phyloP scores from a whole-genome alignment of 768 basidiomycete genomes.

The Asterophora lycoperdoides region DNA sequence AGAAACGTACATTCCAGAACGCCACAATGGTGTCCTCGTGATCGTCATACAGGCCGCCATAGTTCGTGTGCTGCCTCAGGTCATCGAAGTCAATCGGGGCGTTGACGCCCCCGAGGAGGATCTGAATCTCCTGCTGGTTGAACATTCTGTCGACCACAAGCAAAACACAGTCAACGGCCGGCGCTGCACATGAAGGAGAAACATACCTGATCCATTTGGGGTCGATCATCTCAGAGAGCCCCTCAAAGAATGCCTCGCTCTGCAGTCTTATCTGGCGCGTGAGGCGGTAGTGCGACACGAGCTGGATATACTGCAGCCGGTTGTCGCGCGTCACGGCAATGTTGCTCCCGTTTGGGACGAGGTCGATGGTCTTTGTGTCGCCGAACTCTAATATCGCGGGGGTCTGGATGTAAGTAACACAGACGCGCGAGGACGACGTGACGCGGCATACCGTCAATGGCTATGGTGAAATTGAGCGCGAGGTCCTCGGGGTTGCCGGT shows the following conservation, averaged over 20 bases:
- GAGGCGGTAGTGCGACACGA: conserved; percentile 84
- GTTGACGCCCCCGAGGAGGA: conserved; percentile 86
- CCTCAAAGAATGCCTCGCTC: conserved; percentile 85
- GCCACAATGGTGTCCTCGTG: conserved; percentile 63
- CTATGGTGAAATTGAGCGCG: conserved; percentile 84
- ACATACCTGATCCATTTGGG: conserved; percentile 77
- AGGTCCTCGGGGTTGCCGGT: conserved; percentile 82
- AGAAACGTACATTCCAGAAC: conserved; percentile 74
- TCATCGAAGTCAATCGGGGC: conserved; percentile 83
- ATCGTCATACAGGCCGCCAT: conserved; percentile 76
- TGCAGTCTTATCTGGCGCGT: conserved; percentile 86
- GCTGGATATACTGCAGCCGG: conserved; percentile 82
- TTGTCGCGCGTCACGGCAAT: conserved; percentile 87
- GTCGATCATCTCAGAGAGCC: conserved; percentile 89
- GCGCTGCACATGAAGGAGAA: background rate
- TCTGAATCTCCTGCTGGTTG: conserved; percentile 93
- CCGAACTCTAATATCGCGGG: too few species aligned
- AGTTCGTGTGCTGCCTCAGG: conserved; percentile 68
- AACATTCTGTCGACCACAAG: conserved; percentile 65
- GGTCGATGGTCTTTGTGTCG: conserved; percentile 65
- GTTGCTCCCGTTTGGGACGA: conserved; percentile 79
- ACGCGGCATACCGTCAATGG: conserved; percentile 64
- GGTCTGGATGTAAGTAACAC: too few species aligned
- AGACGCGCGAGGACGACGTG: too few species aligned
- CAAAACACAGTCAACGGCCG: background rate